These are phyloP conservation scores for Pythium aphanidermatum DNA, from an alignment of 352 stramenopile species.

Conservation along the genomic window DNA sequence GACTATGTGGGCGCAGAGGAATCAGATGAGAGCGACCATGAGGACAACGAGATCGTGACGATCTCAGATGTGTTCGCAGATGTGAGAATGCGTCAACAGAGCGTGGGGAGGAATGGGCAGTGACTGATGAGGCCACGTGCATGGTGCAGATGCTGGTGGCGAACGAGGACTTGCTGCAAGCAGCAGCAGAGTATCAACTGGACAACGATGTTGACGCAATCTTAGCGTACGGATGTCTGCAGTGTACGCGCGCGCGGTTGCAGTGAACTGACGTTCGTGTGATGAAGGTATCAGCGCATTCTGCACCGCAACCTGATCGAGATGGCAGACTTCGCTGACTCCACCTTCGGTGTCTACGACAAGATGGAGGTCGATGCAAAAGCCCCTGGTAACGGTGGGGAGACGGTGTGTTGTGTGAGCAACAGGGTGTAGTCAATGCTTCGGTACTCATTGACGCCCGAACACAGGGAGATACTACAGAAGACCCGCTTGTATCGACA, in stretches of 20 bases:
- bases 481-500: neutral
- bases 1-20: constrained; percentile 1
- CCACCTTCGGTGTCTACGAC: constrained; percentile 70
- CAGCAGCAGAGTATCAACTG: constrained; percentile 51
- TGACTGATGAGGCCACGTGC: too few relatives aligned
- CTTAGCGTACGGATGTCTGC: constrained; percentile 36
- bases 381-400: neutral
- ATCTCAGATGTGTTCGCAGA: constrained; percentile 65
- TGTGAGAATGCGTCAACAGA: constrained; percentile 30
- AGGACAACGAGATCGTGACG: constrained; percentile 37
- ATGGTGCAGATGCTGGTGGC: constrained; percentile 51
- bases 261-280: neutral
- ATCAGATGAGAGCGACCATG: constrained; percentile 12
- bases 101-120: too few relatives aligned
- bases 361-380: constrained; percentile 10
- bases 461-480: neutral
- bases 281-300: constrained; percentile 55
- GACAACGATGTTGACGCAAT: constrained; percentile 43
- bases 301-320: constrained; percentile 73
- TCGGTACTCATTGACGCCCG: too few relatives aligned
- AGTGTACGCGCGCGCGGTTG: too few relatives aligned
- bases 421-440: too few relatives aligned
- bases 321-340: constrained; percentile 77
- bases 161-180: constrained; percentile 70
- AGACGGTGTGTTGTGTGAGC: neutral